Conservation (phyloP, 257 asterid species). For the Solanum boliviense region DNA sequence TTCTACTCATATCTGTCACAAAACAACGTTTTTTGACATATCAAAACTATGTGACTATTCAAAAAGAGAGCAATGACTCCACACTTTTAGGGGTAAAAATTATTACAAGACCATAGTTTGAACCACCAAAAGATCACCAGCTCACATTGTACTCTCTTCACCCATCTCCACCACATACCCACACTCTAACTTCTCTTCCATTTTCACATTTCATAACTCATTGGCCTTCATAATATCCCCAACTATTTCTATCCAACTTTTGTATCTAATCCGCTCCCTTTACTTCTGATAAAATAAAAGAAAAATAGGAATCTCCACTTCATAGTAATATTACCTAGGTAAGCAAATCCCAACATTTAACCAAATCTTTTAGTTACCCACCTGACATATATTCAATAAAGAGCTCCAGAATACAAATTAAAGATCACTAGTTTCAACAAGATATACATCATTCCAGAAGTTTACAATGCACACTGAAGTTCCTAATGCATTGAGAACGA, state of each 20-base stretch:
- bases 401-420: not conserved
- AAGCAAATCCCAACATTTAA: not conserved
- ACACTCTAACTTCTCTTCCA: not conserved
- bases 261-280: not conserved
- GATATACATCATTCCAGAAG: not conserved
- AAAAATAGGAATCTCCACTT: not conserved
- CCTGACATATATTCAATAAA: not conserved
- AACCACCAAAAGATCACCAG: not conserved
- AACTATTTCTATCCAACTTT: not conserved
- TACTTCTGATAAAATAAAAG: not conserved
- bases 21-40: not conserved
- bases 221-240: not conserved
- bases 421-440: not conserved
- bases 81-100: not conserved
- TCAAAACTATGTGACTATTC: not conserved
- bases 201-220: not conserved
- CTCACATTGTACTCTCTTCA: not conserved
- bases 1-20: not conserved
- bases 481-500: not conserved
- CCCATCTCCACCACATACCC: not conserved
- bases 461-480: not conserved
- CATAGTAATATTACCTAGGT: not conserved
- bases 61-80: not conserved
- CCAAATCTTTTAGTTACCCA: not conserved
- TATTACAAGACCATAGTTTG: not conserved